A percentile compares a stretch with the other conserved stretches of the same genome.
phyloP scores from a whole-genome alignment of 78 protist species.

The Bigelowiella natans region DNA sequence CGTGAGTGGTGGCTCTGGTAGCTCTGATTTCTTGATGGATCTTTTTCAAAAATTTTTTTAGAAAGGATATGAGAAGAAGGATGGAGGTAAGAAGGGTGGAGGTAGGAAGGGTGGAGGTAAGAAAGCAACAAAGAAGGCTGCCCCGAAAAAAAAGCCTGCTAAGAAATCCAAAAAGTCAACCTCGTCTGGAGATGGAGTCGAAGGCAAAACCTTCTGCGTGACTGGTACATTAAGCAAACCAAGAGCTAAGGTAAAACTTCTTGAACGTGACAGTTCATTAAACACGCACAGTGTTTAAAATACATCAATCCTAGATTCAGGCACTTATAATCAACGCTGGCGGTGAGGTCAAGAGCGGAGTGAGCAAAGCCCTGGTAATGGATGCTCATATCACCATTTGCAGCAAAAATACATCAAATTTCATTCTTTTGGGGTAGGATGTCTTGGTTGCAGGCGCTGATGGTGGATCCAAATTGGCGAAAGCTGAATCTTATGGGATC shows the following conservation, averaged over 20 bases:
- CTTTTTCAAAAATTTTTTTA: too few species aligned
- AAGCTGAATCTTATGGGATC: not conserved
- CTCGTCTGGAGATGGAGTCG: not conserved
- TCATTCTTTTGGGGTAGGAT: too few species aligned
- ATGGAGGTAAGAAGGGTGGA: not conserved
- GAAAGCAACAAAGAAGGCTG: not conserved
- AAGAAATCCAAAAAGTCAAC: not conserved
- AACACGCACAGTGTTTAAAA: too few species aligned
- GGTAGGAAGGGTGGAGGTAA: not conserved
- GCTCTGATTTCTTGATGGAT: too few species aligned
- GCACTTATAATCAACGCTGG: not conserved
- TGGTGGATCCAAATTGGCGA: not conserved
- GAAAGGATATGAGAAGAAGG: not conserved
- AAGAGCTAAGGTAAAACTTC: not conserved
- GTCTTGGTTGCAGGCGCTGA: not conserved
- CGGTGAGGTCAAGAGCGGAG: not conserved
- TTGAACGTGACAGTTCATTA: not conserved
- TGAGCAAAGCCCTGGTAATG: not conserved
- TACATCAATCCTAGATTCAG: not conserved
- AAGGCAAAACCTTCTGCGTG: not conserved
- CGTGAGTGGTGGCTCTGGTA: not conserved
- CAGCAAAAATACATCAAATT: too few species aligned
- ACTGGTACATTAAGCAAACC: not conserved
- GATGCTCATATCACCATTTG: too few species aligned
- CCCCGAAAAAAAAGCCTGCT: not conserved